Evolutionary conservation across 2,329 filamentous ascomycete species (phyloP).

Genomic region (Chaetoscypha palmicola): DNA sequence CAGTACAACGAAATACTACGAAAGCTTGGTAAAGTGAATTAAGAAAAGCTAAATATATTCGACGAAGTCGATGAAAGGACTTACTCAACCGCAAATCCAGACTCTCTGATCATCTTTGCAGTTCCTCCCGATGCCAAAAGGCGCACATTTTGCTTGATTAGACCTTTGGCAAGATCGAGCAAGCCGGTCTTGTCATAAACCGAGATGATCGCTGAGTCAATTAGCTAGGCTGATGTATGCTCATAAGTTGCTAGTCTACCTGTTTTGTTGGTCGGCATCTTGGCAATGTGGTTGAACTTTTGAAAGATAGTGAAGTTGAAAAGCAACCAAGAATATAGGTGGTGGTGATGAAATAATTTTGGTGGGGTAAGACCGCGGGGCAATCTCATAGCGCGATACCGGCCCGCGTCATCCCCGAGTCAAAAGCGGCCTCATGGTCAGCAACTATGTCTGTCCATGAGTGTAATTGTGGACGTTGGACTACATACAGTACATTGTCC

Average conservation of each 20-base stretch:
- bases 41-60: too few species aligned
- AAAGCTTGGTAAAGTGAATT: too few species aligned
- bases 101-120: slow-evolving; percentile 92
- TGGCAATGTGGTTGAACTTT: too few species aligned
- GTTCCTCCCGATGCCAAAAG: slow-evolving; percentile 94
- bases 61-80: too few species aligned
- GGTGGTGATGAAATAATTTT: not conserved
- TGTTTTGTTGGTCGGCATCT: slow-evolving; percentile 24
- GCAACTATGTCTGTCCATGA: too few species aligned
- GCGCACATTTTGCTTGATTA: slow-evolving; percentile 82
- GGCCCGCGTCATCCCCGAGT: too few species aligned
- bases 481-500: too few species aligned
- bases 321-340: too few species aligned
- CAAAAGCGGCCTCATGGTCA: not conserved
- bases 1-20: not conserved
- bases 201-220: slow-evolving; percentile 72
- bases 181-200: slow-evolving; percentile 98
- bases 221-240: slow-evolving; percentile 6
- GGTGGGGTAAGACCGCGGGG: not conserved
- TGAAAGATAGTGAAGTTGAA: too few species aligned
- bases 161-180: slow-evolving; percentile 83
- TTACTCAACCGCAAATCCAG: slow-evolving; percentile 90
- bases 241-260: too few species aligned
- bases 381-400: not conserved
- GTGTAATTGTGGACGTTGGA: too few species aligned